Base-by-base conservation (phyloP, 768 basidiomycete genomes). In the Imleria badia region DNA sequence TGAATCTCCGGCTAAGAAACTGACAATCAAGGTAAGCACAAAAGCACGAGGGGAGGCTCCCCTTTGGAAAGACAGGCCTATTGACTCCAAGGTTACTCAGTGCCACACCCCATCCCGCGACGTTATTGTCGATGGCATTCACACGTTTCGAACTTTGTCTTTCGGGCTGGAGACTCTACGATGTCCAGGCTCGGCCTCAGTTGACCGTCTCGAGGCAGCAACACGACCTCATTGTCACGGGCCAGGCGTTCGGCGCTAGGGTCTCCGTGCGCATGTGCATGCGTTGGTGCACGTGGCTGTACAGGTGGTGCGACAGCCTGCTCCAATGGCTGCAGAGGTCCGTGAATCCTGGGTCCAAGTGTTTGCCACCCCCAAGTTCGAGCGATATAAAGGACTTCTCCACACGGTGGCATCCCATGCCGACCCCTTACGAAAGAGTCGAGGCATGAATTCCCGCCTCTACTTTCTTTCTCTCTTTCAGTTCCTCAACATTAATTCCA, bases 241-340 rank as follows among this genome's bases (percentile, higher is more conserved):
- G 53, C n/a, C 65, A 66, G 60, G 65, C 65, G 20, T 66, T 66
- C 17, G 65, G 65, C 5, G 65, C 62, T 0, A 39, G 57, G n/a
- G 65, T 54, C 34, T 59, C 66, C 15, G 65, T 59, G 36, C 47
- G 51, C 39, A n/a, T 66, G 29, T 59, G 53, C 49, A 5, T 67
- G 55, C 49, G 55, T 7, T 66, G 65, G 65, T 66, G 62, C 60
- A 55, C 65, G 29, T 65, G 62, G 63, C 6, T 65, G 26, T 54
- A 22, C n/a, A 54, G 39, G 51, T 45, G 57, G 56, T 66, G 43
- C 48, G 51, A 49, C 38, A 17, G 19, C 49, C 34, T 59, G 19
- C 17, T 55, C 23, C 45, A 45, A 20, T 20, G 41, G 41, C n/a
- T 64, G 26, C 54, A 47, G 9, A 9, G 14, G 33, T 15, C 48